Evolutionary conservation across 192 early-diverging fungal species (phyloP), one percentile per base, ranked within the genome.

Genomic region (Coemansia biformis): DNA sequence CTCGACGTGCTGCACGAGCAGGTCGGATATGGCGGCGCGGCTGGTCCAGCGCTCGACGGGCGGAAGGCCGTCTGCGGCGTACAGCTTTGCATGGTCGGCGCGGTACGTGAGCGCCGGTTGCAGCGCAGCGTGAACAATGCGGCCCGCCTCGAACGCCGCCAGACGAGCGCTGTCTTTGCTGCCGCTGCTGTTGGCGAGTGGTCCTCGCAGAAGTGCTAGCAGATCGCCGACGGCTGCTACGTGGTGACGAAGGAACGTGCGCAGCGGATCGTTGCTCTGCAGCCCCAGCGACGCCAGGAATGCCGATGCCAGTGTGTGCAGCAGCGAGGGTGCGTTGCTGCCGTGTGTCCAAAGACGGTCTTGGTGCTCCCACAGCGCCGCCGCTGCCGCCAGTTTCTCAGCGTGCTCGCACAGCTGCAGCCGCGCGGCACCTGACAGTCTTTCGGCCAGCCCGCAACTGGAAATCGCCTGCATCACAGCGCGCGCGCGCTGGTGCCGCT

Each of bases 331-430:
- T n/a, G n/a, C n/a, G n/a, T n/a, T n/a, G n/a, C 43, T 0, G 46
- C 57, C 15, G 55, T 40, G 14, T 64, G 54, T 40, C 68, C 68
- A 72, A 10, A 48, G 33, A 8, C 42, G 44, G 37, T 65, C 65
- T 32, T 64, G 73, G 41, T 65, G 46, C 33, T 43, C 42, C 75
- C 75, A 77, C 28, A 77, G 63, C 6, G 57, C 51, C 5, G 32
- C 24, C 0, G 66, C 67, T 0, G 67, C 75, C 0, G 54, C 59
- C 10, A 77, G 54, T 43, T 71, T 65, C 45, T 77, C 66, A 17
- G 56, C 63, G 13, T 66, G 41, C 2, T 48, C 21, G 33, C 59
- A 53, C 36, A 77, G 47, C 29, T 52, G 50, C n/a, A 42, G 23
- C 11, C 63, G 57, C 1, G 63, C 38, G 11, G 21, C 29, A 3